Evolutionary conservation across 1,284 basidiomycete genomes (phyloP).

Genomic region (Cryptococcus sp.): DNA sequence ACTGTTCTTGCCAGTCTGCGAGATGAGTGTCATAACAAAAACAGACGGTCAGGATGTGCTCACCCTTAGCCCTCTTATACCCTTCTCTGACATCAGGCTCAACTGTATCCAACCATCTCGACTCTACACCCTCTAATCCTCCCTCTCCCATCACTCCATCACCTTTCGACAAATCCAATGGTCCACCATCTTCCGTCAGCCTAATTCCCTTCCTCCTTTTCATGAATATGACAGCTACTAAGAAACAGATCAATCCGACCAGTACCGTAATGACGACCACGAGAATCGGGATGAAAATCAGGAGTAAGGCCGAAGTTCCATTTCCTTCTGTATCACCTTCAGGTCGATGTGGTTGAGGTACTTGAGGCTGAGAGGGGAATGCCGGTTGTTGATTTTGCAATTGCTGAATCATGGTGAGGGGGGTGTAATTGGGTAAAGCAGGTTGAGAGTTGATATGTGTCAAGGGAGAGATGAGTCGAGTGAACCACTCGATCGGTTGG

Average conservation of each 20-base stretch:
- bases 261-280: conserved; percentile 89
- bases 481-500: conserved; percentile 24
- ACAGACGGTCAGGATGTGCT: conserved; percentile 25
- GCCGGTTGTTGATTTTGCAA: background rate
- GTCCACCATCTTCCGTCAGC: conserved; percentile 82
- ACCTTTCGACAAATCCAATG: conserved; percentile 86
- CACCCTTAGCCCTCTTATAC: conserved; percentile 85
- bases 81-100: conserved; percentile 63
- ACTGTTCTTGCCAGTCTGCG: conserved; percentile 81
- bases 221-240: conserved; percentile 78
- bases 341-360: background rate
- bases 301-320: conserved; percentile 24
- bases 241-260: conserved; percentile 82
- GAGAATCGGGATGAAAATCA: conserved; percentile 65
- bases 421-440: background rate
- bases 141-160: conserved; percentile 85
- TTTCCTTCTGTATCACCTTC: background rate
- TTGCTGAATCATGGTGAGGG: background rate
- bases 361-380: background rate
- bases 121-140: conserved; percentile 83
- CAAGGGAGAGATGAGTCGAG: conserved; percentile 24
- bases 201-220: conserved; percentile 65
- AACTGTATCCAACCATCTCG: conserved; percentile 85
- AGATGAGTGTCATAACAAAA: background rate
- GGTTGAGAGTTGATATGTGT: conserved; percentile 6